Evolutionary conservation across 768 basidiomycete genomes (phyloP).

Genomic region (Tricholoma sp.): DNA sequence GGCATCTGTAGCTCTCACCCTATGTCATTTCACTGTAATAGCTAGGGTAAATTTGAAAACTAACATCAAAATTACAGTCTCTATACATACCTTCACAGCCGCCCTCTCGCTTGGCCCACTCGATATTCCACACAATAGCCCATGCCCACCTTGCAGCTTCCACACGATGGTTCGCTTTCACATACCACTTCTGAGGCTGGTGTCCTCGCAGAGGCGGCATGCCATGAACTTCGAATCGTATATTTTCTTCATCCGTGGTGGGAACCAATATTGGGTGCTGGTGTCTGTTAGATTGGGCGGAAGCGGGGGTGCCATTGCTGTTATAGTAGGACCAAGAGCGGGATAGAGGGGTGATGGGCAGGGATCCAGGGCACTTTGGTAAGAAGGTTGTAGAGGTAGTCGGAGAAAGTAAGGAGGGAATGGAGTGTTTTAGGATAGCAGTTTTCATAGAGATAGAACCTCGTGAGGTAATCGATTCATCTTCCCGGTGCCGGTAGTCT

Average conservation of each 20-base stretch:
- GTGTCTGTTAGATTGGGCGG: not conserved
- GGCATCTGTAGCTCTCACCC: too few relatives aligned
- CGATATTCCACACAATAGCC: constrained; percentile 68
- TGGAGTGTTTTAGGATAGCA: constrained; percentile 55
- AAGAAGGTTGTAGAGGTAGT: not conserved
- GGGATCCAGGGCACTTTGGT: not conserved
- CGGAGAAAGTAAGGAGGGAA: constrained; percentile 12
- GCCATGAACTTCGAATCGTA: constrained; percentile 81
- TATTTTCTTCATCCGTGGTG: constrained; percentile 34
- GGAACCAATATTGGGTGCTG: not conserved
- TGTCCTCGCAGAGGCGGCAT: constrained; percentile 43
- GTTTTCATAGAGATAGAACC: constrained; percentile 87
- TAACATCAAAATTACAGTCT: too few relatives aligned
- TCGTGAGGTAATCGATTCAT: constrained; percentile 79
- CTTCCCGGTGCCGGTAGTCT: constrained; percentile 88
- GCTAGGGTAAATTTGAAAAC: too few relatives aligned
- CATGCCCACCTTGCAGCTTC: constrained; percentile 88
- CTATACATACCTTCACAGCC: too few relatives aligned
- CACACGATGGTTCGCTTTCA: constrained; percentile 82
- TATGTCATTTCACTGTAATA: too few relatives aligned
- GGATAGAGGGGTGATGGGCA: not conserved
- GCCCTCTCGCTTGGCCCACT: constrained; percentile 49
- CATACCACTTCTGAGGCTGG: constrained; percentile 68
- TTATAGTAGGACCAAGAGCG: not conserved
- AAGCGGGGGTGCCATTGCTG: too few relatives aligned